Evolutionary conservation across 2,329 filamentous ascomycete genomes (phyloP), one percentile per base, ranked within the genome.

Genomic region (Epichloe aotearoae): DNA sequence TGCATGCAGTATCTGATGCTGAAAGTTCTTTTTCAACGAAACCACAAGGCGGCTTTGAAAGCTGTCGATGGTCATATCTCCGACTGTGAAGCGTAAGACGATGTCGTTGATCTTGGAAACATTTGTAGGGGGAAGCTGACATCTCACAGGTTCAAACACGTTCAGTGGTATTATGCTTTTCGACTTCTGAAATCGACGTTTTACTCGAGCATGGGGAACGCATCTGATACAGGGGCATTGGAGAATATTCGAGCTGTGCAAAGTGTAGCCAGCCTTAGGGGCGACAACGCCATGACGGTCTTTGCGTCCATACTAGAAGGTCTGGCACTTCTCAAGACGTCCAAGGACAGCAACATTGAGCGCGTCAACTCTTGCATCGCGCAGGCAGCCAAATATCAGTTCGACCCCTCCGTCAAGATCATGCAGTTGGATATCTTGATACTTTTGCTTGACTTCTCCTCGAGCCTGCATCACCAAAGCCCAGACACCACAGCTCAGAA

Each of bases 161-260:
- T 76, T 8, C 76, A 81, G 47, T 91, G 86, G 86, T 74, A 83
- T 15, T 91, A 90, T 61, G 83, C 83, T 0, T 85, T 90, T 58
- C 80, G 85, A 7, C 80, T 91, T 44, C 67, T 90, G 14, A 85
- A 86, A 56, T 79, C 83, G 0, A 80, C 83, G 0, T 76, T 89
- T 44, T 79, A 84, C 53, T 68, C 88, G 47, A 77, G 86, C 57
- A 73, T 75, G 45, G 72, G 76, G 4, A 77, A 71, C 42, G 73
- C 76, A 10, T 74, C 78, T 12, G 86, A 90, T 52, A 71, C 74
- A 1, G 73, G 79, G 46, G 75, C 82, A 0, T 66, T 88, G 3
- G 82, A 87, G 19, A 84, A 88, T 56, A 69, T 90, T n/a, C 76
- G 78, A 49, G 74, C 74, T 26, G 80, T 89, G 30, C 69, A 75